Evolutionary conservation across 2,329 filamentous ascomycete genomes (phyloP), one percentile per base, ranked within the genome.

Genomic region (Phyllosticta capitalensis): DNA sequence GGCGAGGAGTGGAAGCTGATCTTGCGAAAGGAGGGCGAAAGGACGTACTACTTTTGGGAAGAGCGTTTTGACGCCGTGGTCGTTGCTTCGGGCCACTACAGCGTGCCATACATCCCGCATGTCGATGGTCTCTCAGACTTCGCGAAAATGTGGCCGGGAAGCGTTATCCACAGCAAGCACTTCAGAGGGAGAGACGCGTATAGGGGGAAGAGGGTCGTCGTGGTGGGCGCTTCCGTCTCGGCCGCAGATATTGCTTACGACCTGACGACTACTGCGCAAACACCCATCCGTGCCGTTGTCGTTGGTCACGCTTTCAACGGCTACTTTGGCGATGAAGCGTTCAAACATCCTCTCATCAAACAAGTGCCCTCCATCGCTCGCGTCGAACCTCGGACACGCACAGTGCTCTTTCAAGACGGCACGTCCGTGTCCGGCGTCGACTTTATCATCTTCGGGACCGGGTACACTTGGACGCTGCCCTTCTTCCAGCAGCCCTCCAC

Each of bases 171-270:
- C 64, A 81, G 77, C 65, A 83, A 83, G 64, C 76, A 79, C 63
- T 83, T 76, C 59, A 73, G 81, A 0, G 77, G 78, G 0, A 68
- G 74, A 12, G 74, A 80, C 1, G 65, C 68, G 5, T 83, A 76
- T 64, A 67, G 64, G 24, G 74, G 59, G 9, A 55, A 52, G 53
- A 77, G 74, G 61, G 80, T 87, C 0, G 74, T 87, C 0, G 78
- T 85, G 0, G 82, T 88, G 1, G 84, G 85, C 2, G 84, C 82
- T 0, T 85, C 82, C 0, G 83, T 87, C 2, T 87, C 84, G 0
- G 84, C 81, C 0, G 79, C 82, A 26, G 85, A 88, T 64, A 85
- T 85, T 12, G 77, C 80, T 1, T 77, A 80, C 59, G 79, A 82
- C 56, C 72, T 85, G 1, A 69, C 78, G 14, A 71, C 74, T 12